A percentile compares a stretch with the other conserved stretches of the same genome.
phyloP scores from a whole-genome alignment of 2,329 filamentous ascomycete species.

The Scopulariopsis brevicaulis region DNA sequence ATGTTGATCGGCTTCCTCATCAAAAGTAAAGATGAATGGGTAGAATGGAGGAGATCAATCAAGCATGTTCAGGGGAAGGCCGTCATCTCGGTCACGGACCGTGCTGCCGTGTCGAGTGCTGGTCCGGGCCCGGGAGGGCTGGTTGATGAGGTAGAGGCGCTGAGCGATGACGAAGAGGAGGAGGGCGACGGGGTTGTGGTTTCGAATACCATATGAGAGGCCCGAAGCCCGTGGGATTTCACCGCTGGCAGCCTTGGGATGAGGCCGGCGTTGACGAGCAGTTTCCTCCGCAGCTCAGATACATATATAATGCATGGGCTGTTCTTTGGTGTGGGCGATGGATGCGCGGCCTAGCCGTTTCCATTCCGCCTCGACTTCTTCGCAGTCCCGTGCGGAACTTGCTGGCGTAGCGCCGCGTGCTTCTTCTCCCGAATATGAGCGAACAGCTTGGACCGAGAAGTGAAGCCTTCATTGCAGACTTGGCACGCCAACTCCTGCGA shows the following conservation, averaged over 20 bases:
- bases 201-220: neutral
- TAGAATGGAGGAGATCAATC: constrained; percentile 67
- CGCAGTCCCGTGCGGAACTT: neutral
- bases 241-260: neutral
- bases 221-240: neutral
- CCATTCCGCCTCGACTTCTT: neutral
- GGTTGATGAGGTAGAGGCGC: constrained; percentile 79
- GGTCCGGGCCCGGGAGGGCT: constrained; percentile 16
- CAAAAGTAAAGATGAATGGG: constrained; percentile 70
- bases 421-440: constrained; percentile 54
- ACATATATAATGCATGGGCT: neutral
- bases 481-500: neutral
- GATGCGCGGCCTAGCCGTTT: neutral
- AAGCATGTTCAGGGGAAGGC: constrained; percentile 68
- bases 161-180: constrained; percentile 56
- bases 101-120: constrained; percentile 48
- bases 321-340: neutral
- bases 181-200: constrained; percentile 1
- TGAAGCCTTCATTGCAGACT: constrained; percentile 31
- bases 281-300: neutral
- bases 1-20: constrained; percentile 96
- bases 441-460: constrained; percentile 62
- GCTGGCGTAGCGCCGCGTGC: constrained; percentile 42
- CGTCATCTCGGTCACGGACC: constrained; percentile 74
- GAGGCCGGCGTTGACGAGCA: neutral